phyloP scores from a whole-genome alignment of 352 stramenopile species.

The Pythium inflatum region DNA sequence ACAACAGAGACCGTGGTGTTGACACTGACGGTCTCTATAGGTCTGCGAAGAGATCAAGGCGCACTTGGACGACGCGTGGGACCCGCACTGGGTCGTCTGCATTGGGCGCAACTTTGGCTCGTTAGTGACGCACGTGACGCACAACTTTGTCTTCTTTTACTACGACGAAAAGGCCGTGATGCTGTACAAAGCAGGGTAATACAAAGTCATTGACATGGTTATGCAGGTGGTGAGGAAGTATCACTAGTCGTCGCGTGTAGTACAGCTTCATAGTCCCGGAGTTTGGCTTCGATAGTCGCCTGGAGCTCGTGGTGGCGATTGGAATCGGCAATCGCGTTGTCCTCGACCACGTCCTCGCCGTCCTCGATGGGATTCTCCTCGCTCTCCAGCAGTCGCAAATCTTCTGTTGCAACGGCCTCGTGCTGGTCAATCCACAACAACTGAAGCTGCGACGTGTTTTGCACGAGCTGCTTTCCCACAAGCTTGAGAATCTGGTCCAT shows the following conservation, averaged over 20 bases:
- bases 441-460: slow-evolving; percentile 69
- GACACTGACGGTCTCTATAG: slow-evolving; percentile 24
- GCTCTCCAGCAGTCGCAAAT: too few relatives aligned
- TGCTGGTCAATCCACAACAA: slow-evolving; percentile 53
- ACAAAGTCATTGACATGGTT: not conserved
- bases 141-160: slow-evolving; percentile 93
- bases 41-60: slow-evolving; percentile 84
- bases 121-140: slow-evolving; percentile 93
- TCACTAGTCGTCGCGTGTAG: not conserved
- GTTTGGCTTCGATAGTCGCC: slow-evolving; percentile 23
- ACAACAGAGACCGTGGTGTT: not conserved
- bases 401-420: too few relatives aligned
- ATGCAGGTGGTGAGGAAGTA: too few relatives aligned
- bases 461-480: slow-evolving; percentile 62
- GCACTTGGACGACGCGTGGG: slow-evolving; percentile 77
- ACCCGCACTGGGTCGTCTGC: slow-evolving; percentile 84
- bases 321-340: too few relatives aligned
- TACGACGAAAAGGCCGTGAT: slow-evolving; percentile 88
- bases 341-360: too few relatives aligned
- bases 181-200: slow-evolving; percentile 84
- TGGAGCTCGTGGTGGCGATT: slow-evolving; percentile 24
- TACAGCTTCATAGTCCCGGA: slow-evolving; percentile 28
- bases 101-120: slow-evolving; percentile 93
- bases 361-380: not conserved
- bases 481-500: slow-evolving; percentile 69